A percentile compares a stretch with the other conserved stretches of the same genome.
These are phyloP conservation scores for Asterella californica DNA, from an alignment of 225 moss, liverwort and hornwort genomes.

Conservation along the genomic window DNA sequence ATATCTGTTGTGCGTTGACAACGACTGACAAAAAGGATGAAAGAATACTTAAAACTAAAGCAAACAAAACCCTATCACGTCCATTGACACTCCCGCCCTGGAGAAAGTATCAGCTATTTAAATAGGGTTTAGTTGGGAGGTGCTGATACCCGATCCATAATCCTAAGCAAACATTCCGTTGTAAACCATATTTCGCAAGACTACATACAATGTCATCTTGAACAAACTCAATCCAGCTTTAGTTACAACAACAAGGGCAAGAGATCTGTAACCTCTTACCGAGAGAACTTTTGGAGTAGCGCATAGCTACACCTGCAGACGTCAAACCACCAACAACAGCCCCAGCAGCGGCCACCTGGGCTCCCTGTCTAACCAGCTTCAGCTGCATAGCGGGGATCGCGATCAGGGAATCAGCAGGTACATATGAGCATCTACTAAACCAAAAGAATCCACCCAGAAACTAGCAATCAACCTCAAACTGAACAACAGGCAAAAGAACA, in stretches of 20 bases:
- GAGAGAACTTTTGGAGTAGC: conserved; percentile 64
- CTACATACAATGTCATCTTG: background rate
- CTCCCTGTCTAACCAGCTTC: conserved; percentile 82
- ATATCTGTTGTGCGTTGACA: background rate
- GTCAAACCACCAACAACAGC: conserved; percentile 70
- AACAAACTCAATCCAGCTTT: background rate
- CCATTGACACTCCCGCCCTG: background rate
- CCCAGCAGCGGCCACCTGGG: conserved; percentile 63
- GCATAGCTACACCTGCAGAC: conserved; percentile 54
- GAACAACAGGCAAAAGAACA: background rate
- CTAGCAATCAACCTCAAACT: background rate
- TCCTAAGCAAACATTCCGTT: background rate
- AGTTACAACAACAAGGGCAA: background rate
- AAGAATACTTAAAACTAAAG: background rate
- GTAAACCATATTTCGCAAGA: background rate
- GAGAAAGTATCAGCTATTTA: background rate
- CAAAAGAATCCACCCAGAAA: background rate
- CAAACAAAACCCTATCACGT: background rate
- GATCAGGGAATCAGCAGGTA: background rate
- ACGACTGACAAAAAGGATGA: background rate
- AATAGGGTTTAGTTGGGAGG: background rate
- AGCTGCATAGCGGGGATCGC: conserved; percentile 16
- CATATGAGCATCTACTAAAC: background rate
- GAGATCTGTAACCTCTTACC: conserved; percentile 34
- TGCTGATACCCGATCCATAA: background rate